Evolutionary conservation across 768 basidiomycete species (phyloP).

Genomic region (Serendipita vermifera): DNA sequence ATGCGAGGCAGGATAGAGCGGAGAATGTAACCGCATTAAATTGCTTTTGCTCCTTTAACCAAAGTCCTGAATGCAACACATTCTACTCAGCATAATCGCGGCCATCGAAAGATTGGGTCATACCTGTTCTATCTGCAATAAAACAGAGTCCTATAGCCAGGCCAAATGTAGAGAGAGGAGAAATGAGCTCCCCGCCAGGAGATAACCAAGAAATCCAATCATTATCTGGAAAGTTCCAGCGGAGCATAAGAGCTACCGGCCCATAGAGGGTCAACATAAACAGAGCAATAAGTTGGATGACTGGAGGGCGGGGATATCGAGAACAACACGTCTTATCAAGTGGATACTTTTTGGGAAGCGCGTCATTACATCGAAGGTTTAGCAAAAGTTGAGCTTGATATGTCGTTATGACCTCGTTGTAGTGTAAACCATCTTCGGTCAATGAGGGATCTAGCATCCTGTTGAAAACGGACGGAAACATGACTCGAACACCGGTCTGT

Average conservation of each 20-base stretch:
- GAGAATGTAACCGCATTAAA: conserved; percentile 59
- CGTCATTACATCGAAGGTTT: conserved; percentile 70
- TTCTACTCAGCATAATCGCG: neutral
- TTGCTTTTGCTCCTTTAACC: conserved; percentile 82
- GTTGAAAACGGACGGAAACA: conserved; percentile 72
- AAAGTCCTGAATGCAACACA: conserved; percentile 31
- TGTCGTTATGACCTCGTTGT: conserved; percentile 44
- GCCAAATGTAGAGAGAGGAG: conserved; percentile 49
- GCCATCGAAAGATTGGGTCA: no score
- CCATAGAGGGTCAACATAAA: conserved; percentile 36
- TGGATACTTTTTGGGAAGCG: conserved; percentile 46
- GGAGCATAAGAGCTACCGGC: conserved; percentile 34
- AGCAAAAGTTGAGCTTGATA: conserved; percentile 66
- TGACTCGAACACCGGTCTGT: conserved; percentile 13
- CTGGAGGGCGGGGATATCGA: conserved; percentile 52
- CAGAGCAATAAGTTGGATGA: conserved; percentile 44
- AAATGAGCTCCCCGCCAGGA: neutral
- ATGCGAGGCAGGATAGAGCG: conserved; percentile 38
- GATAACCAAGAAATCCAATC: neutral
- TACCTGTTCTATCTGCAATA: conserved; percentile 66
- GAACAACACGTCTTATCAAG: conserved; percentile 72
- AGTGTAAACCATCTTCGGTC: conserved; percentile 81
- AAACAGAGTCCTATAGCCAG: conserved; percentile 54
- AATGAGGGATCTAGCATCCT: conserved; percentile 55
- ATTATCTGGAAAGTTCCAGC: conserved; percentile 19